phyloP scores from a whole-genome alignment of 202 grass and related monocot species.

The Elaeis oleifera region DNA sequence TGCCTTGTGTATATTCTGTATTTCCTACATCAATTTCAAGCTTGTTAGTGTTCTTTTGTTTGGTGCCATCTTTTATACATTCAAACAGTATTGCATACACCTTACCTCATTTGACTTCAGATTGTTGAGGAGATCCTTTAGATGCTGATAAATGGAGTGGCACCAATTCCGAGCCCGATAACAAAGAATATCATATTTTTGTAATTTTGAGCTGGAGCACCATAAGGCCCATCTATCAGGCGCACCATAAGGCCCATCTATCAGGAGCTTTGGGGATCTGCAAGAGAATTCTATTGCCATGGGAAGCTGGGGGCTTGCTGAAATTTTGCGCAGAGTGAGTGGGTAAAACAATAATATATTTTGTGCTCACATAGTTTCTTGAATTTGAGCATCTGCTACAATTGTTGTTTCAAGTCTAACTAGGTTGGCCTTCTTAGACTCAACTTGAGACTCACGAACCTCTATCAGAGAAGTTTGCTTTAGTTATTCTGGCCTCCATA shows the following conservation, averaged over 20 bases:
- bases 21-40: background rate
- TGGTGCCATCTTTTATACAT: too few relatives aligned
- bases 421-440: conserved; percentile 86
- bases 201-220: conserved; percentile 21
- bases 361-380: conserved; percentile 19
- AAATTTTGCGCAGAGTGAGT: too few relatives aligned
- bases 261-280: conserved; percentile 14
- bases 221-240: conserved; percentile 16
- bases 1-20: conserved; percentile 2
- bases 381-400: conserved; percentile 49
- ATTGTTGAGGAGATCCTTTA: conserved; percentile 21
- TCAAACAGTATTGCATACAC: background rate
- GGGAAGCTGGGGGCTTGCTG: too few relatives aligned
- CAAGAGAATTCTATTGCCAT: background rate
- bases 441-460: conserved; percentile 72
- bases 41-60: background rate
- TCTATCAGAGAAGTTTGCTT: conserved; percentile 25
- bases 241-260: conserved; percentile 18
- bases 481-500: conserved; percentile 5
- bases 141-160: conserved; percentile 18
- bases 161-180: conserved; percentile 16
- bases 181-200: conserved; percentile 26
- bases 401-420: conserved; percentile 92
- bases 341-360: too few relatives aligned
- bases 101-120: conserved; percentile 12